These are phyloP conservation scores for Gossypium longicalyx DNA, from an alignment of 345 rosid species.

Conservation along the genomic window DNA sequence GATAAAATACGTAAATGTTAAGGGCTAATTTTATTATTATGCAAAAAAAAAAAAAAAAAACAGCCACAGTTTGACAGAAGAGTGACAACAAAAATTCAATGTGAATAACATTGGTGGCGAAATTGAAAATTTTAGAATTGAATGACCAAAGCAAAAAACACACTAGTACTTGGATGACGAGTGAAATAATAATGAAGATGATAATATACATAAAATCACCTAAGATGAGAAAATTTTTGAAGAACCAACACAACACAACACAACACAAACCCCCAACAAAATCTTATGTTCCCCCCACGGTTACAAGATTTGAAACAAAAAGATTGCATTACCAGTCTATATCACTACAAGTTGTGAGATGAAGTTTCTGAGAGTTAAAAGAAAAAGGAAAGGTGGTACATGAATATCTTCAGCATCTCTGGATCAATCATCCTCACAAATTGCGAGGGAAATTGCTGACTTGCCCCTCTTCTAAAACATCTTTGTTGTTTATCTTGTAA, in stretches of 20 bases:
- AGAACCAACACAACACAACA: conserved; percentile 18
- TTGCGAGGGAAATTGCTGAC: conserved; percentile 78
- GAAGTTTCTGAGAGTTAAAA: conserved; percentile 17
- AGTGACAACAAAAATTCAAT: too few species aligned
- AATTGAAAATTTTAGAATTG: too few species aligned
- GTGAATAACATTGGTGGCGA: too few species aligned
- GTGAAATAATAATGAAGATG: not conserved
- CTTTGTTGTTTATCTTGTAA: conserved; percentile 73
- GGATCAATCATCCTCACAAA: conserved; percentile 44
- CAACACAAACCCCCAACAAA: conserved; percentile 25
- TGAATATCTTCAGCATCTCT: conserved; percentile 12
- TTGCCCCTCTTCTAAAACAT: conserved; percentile 88
- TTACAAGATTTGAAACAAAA: conserved; percentile 22
- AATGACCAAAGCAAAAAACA: too few species aligned
- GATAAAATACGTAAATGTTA: too few species aligned
- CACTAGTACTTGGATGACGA: too few species aligned
- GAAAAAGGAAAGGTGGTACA: not conserved
- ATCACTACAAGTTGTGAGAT: conserved; percentile 29
- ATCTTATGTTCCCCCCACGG: conserved; percentile 24
- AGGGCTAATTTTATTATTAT: too few species aligned
- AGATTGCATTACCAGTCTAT: conserved; percentile 16
- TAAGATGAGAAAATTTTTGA: conserved; percentile 13
- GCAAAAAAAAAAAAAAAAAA: too few species aligned
- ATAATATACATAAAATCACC: conserved; percentile 54
- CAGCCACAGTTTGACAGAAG: too few species aligned